phyloP scores from a whole-genome alignment of 768 basidiomycete genomes.

The Mycena olivaceomarginata region DNA sequence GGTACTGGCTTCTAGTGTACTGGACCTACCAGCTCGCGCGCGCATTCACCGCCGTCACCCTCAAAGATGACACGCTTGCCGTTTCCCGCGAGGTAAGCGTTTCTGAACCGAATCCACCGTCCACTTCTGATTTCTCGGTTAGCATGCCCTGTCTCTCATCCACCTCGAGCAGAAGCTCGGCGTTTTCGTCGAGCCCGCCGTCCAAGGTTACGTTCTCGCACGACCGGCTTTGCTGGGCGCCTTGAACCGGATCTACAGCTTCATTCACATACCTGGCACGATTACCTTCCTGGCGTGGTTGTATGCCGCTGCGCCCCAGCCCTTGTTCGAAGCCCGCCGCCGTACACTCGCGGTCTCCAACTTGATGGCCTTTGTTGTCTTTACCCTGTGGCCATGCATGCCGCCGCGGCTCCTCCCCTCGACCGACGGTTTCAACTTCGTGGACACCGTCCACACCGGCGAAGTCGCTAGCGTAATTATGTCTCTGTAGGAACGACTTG shows the following conservation, averaged over 20 bases:
- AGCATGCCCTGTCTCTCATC: conserved; percentile 42
- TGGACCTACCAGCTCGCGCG: conserved; percentile 45
- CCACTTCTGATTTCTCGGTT: not conserved
- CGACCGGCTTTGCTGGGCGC: conserved; percentile 39
- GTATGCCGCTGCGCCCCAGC: conserved; percentile 42
- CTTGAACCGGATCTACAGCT: conserved; percentile 45
- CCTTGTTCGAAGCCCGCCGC: conserved; percentile 43
- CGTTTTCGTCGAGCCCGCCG: conserved; percentile 41
- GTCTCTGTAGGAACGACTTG: no score
- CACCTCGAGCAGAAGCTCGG: conserved; percentile 41
- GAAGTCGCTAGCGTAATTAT: conserved; percentile 38
- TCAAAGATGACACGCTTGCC: conserved; percentile 44
- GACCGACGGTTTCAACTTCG: conserved; percentile 39
- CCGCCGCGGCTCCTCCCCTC: conserved; percentile 44
- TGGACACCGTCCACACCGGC: conserved; percentile 43
- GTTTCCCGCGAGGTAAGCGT: conserved; percentile 34
- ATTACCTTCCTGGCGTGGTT: conserved; percentile 46
- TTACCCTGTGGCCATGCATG: conserved; percentile 44
- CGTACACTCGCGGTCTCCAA: conserved; percentile 45
- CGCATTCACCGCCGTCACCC: conserved; percentile 43
- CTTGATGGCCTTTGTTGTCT: conserved; percentile 44
- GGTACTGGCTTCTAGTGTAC: conserved; percentile 45
- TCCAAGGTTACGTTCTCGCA: conserved; percentile 40
- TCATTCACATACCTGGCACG: conserved; percentile 45
- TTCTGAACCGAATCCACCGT: not conserved